Conservation (phyloP, 495 filamentous ascomycete species). For the Baudoinia panamericana region DNA sequence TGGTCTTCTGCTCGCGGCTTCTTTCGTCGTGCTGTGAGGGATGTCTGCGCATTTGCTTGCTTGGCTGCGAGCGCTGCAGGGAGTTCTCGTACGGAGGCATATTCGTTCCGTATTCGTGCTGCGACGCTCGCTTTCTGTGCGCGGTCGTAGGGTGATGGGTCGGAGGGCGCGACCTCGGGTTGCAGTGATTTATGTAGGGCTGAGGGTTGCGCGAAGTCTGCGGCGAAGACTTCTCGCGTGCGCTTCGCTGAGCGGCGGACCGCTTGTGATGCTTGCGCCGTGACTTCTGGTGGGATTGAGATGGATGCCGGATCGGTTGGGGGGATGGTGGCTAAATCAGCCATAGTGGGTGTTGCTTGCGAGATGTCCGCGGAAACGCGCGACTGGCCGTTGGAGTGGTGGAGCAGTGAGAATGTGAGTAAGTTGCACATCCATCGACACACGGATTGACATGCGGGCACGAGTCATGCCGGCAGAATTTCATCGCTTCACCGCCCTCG, state of each 20-base stretch:
- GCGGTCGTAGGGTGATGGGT: conserved; percentile 38
- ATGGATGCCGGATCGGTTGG: not conserved
- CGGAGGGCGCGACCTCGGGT: conserved; percentile 30
- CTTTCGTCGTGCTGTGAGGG: conserved; percentile 47
- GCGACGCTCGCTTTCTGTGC: conserved; percentile 42
- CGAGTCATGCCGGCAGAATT: not conserved
- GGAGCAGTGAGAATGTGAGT: too few species aligned
- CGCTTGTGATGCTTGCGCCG: conserved; percentile 10
- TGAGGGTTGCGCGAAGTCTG: conserved; percentile 29
- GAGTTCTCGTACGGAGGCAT: conserved; percentile 65
- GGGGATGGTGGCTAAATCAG: not conserved
- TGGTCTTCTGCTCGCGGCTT: conserved; percentile 38
- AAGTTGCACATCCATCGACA: too few species aligned
- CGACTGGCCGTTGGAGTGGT: too few species aligned
- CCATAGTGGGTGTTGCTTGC: conserved; percentile 6
- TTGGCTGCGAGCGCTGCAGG: conserved; percentile 79
- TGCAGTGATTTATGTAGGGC: conserved; percentile 18
- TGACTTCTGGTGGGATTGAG: conserved; percentile 4
- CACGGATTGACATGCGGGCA: not conserved
- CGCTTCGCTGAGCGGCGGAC: conserved; percentile 46
- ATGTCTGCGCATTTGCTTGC: conserved; percentile 51
- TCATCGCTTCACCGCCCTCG: too few species aligned
- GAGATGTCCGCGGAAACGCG: too few species aligned
- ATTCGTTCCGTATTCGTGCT: conserved; percentile 60
- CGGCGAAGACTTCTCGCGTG: conserved; percentile 42